Base-by-base conservation (phyloP, 2,329 filamentous ascomycete genomes). In the Sclerotinia minor region DNA sequence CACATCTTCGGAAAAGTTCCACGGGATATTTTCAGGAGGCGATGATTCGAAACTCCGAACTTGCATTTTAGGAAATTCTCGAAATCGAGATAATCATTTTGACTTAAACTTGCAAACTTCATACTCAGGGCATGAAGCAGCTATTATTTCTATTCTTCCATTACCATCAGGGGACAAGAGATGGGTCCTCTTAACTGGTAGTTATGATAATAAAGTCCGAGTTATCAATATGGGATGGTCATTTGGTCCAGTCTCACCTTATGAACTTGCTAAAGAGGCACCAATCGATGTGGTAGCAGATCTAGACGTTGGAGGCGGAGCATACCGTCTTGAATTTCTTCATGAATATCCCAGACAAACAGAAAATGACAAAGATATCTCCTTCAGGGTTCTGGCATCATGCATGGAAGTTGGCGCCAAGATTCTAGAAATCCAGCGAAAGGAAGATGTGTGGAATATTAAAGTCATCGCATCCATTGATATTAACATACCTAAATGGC, bases 371-470 rank as follows among this genome's bases (percentile, higher is more conserved):
- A 35, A 52, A 1, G 61, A 59, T 19, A 70, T 71, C 9, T 77
- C 73, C 24, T 81, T 81, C 59, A 77, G 83, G 55, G 79, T 96
- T n/a, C 81, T 97, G 52, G 94, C 89, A 21, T 96, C 92, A 57
- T 97, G 95, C 76, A 98, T 98, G 94, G 91, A 97, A 80, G 92
- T 91, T 2, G 95, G 95, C 0, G 84, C 87, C 13, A 85, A 89
- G 65, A 79, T 98, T n/a, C 74, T 90, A 8, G 79, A 82, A 50
- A 74, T 87, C 24, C 69, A 72, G 13, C 76, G 79, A 35, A 69
- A 72, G 1, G 73, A 79, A 1, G 76, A 78, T 70, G 69, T 79
- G 67, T 92, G 89, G 85, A 75, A 75, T 1, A 88, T 95, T 68
- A 97, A 92, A n/a, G 44, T 65, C 38, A 57, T 69, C 53, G 64